Conservation (phyloP, 1,139 yeast genomes). For the Candida tunisiensis region DNA sequence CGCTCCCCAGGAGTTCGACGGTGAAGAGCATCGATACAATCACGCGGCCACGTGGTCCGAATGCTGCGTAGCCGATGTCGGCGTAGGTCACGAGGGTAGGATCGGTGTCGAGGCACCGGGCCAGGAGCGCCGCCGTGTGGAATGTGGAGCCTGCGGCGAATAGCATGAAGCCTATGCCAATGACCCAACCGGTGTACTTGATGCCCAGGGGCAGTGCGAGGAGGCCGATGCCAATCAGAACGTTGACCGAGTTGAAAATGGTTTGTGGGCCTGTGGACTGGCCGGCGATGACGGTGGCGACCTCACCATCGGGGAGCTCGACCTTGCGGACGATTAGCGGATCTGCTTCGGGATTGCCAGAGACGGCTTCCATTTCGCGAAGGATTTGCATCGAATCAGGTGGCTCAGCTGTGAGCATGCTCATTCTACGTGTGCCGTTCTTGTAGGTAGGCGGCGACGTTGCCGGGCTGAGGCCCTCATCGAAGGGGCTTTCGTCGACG, state of each 20-base stretch:
- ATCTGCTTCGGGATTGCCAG: constrained; percentile 28
- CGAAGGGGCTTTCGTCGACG: constrained; percentile 6
- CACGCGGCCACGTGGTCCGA: constrained; percentile 41
- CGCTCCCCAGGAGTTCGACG: constrained; percentile 63
- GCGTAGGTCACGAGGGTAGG: constrained; percentile 74
- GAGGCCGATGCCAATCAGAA: constrained; percentile 74
- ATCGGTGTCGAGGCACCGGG: constrained; percentile 57
- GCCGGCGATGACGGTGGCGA: constrained; percentile 62
- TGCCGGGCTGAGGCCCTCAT: constrained; percentile 2
- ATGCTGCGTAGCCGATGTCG: constrained; percentile 68
- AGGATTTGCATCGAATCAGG: constrained; percentile 5
- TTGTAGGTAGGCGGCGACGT: background rate
- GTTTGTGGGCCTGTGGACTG: constrained; percentile 73
- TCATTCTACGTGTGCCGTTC: background rate
- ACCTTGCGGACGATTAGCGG: constrained; percentile 45
- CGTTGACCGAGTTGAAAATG: constrained; percentile 71
- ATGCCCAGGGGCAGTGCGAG: constrained; percentile 73
- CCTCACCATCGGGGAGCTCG: constrained; percentile 57
- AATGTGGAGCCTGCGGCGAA: constrained; percentile 47
- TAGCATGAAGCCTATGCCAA: constrained; percentile 39
- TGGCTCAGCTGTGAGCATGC: background rate
- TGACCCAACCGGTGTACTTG: constrained; percentile 62
- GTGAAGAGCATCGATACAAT: constrained; percentile 58
- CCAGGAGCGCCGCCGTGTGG: constrained; percentile 49
- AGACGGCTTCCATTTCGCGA: constrained; percentile 13